Percentiles rank a stretch among this genome's conserved stretches.
phyloP scores from a whole-genome alignment of 2,329 filamentous ascomycete genomes.

The Calonectria naviculata region DNA sequence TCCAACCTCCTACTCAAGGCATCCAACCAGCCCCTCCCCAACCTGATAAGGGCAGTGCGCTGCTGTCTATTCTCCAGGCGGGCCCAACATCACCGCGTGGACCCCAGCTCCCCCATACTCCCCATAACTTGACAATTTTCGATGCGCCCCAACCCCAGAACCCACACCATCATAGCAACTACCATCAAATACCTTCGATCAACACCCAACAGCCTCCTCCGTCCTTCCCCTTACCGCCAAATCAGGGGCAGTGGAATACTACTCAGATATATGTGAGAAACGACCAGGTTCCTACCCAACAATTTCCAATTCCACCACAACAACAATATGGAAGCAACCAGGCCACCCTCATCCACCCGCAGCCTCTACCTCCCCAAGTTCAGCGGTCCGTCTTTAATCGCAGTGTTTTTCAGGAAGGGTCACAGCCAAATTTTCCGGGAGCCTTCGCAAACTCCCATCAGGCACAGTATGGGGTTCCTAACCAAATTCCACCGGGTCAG shows the following conservation, averaged over 20 bases:
- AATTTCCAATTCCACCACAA: constrained; percentile 28
- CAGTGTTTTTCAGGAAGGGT: constrained; percentile 43
- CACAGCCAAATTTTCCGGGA: constrained; percentile 22
- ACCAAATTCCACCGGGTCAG: constrained; percentile 27
- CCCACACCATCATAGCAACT: constrained; percentile 66
- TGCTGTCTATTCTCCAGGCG: constrained; percentile 65
- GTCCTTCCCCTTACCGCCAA: constrained; percentile 40
- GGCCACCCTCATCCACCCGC: constrained; percentile 51
- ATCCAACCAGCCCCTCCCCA: constrained; percentile 48
- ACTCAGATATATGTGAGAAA: constrained; percentile 22
- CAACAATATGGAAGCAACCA: constrained; percentile 39
- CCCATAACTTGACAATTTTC: constrained; percentile 63
- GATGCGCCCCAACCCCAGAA: constrained; percentile 65
- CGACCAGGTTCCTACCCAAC: constrained; percentile 28
- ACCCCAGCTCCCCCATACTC: constrained; percentile 57
- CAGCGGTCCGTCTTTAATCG: constrained; percentile 63
- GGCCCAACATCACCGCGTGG: constrained; percentile 32
- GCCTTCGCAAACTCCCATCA: constrained; percentile 34
- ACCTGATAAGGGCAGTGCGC: constrained; percentile 60
- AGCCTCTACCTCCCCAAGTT: constrained; percentile 66
- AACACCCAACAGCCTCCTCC: constrained; percentile 45
- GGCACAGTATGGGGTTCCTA: constrained; percentile 36
- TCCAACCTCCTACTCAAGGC: constrained; percentile 64
- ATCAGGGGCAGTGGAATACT: constrained; percentile 33
- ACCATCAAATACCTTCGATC: constrained; percentile 52